These are phyloP conservation scores for Nakaseomyces bracarensis DNA, from an alignment of 1,139 yeast species.

Conservation along the genomic window DNA sequence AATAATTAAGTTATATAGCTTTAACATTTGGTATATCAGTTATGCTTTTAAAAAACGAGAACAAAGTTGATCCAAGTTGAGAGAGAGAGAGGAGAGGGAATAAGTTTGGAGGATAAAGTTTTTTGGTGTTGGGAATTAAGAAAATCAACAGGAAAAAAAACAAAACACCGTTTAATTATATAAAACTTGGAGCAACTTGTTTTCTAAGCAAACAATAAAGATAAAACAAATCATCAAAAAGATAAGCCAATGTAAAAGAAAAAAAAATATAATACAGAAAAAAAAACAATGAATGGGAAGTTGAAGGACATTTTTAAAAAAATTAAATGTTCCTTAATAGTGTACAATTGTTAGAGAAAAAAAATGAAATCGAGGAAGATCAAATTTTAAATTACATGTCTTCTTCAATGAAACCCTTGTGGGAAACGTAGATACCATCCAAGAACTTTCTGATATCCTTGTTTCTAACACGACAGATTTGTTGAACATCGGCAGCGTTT, in stretches of 20 bases:
- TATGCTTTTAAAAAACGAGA: too few species aligned
- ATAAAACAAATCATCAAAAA: background rate
- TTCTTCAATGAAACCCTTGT: conserved; percentile 74
- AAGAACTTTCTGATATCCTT: conserved; percentile 99
- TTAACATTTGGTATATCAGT: too few species aligned
- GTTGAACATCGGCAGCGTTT: conserved; percentile 97
- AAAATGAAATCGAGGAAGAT: background rate
- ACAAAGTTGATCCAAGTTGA: too few species aligned
- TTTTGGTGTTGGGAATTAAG: too few species aligned
- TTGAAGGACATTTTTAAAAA: too few species aligned
- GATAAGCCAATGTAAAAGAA: background rate
- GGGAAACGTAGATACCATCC: conserved; percentile 99
- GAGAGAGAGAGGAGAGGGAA: background rate
- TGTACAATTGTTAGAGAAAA: background rate
- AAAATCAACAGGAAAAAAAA: conserved; percentile 4
- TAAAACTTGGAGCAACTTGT: too few species aligned
- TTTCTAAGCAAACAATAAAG: background rate
- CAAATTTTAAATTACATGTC: conserved; percentile 30
- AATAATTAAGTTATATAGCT: too few species aligned
- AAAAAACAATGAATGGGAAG: too few species aligned
- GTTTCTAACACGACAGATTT: conserved; percentile 98
- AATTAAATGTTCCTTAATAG: too few species aligned
- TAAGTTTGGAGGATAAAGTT: too few species aligned
- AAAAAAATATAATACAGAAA: background rate
- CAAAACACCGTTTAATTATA: too few species aligned